These are phyloP conservation scores for Acrasis kona DNA, from an alignment of 78 protist genomes.

Conservation along the genomic window DNA sequence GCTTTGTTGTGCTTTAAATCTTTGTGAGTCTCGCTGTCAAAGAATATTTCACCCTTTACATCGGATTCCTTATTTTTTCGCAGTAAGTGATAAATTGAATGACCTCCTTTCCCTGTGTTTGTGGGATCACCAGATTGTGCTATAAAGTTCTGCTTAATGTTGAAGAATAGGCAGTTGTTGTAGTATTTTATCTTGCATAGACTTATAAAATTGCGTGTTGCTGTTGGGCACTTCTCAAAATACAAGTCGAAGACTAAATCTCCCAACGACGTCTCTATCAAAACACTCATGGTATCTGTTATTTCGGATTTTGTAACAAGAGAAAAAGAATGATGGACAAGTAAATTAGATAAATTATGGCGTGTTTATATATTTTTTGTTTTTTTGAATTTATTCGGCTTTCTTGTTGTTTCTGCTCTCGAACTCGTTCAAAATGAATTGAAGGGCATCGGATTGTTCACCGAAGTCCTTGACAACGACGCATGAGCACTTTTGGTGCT, in stretches of 20 bases:
- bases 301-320: neutral
- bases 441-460: constrained; percentile 58
- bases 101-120: constrained; percentile 80
- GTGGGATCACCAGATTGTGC: constrained; percentile 91
- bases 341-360: too few relatives aligned
- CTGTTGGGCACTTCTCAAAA: constrained; percentile 66
- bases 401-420: neutral
- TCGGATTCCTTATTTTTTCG: neutral
- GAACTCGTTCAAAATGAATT: constrained; percentile 59
- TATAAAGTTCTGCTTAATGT: constrained; percentile 68
- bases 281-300: constrained; percentile 36
- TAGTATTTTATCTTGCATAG: constrained; percentile 92
- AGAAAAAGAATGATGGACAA: neutral
- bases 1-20: neutral
- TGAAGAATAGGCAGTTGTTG: constrained; percentile 72
- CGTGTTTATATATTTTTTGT: too few relatives aligned
- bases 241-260: constrained; percentile 86
- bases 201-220: constrained; percentile 83
- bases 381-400: too few relatives aligned
- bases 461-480: constrained; percentile 67
- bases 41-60: neutral
- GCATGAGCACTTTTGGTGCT: constrained; percentile 84
- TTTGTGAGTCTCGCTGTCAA: neutral
- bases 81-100: constrained; percentile 47
- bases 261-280: constrained; percentile 89